Conservation (phyloP, 108 stramenopile species). For the Thalassiosira profunda region DNA sequence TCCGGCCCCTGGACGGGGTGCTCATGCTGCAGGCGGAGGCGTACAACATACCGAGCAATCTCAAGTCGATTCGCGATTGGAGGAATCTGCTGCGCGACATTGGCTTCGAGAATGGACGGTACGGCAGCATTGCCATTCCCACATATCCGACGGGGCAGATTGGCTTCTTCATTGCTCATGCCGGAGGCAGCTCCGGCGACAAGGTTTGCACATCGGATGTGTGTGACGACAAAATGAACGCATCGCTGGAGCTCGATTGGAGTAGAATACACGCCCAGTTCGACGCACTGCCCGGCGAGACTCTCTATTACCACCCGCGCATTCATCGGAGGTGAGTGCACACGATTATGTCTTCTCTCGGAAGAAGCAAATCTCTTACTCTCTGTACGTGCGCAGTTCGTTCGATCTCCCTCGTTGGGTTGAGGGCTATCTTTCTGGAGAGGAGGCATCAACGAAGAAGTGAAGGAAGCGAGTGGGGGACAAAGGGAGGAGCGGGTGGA, state of each 20-base stretch:
- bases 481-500: too few relatives aligned
- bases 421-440: too few relatives aligned
- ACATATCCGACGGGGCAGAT: constrained; percentile 88
- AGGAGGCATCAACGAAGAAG: too few relatives aligned
- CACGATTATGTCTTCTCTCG: not conserved
- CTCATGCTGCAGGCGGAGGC: constrained; percentile 78
- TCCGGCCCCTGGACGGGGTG: constrained; percentile 59
- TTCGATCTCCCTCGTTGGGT: constrained; percentile 89
- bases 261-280: constrained; percentile 40
- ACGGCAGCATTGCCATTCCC: constrained; percentile 69
- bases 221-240: constrained; percentile 15
- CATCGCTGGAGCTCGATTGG: constrained; percentile 6
- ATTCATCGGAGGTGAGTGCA: constrained; percentile 51
- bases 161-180: constrained; percentile 74
- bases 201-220: constrained; percentile 16
- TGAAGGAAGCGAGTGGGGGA: too few relatives aligned
- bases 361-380: not conserved
- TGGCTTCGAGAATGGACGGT: constrained; percentile 66
- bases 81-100: constrained; percentile 46
- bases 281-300: constrained; percentile 37
- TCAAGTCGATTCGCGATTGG: constrained; percentile 69
- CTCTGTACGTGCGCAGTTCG: constrained; percentile 25
- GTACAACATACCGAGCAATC: constrained; percentile 76
- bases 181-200: constrained; percentile 17
- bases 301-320: constrained; percentile 81